Evolutionary conservation across 2,329 filamentous ascomycete species (phyloP).

Genomic region (Coniochaeta prunicola): DNA sequence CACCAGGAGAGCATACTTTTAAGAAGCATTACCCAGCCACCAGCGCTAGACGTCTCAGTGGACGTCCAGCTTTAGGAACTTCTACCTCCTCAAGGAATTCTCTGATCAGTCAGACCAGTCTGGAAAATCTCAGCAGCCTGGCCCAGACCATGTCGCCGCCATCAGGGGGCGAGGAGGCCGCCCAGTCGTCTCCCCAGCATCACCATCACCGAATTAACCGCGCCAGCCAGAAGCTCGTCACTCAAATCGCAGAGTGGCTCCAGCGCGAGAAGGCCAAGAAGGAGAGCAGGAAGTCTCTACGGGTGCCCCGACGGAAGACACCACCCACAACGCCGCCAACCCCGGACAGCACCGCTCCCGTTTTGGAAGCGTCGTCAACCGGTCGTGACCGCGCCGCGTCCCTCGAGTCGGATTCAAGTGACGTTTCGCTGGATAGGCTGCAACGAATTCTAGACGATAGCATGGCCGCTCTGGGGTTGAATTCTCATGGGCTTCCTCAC

Average conservation of each 20-base stretch:
- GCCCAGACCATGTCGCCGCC: constrained; percentile 17
- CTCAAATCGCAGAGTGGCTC: constrained; percentile 77
- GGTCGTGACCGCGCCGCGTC: constrained; percentile 38
- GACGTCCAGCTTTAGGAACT: constrained; percentile 27
- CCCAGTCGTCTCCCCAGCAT: constrained; percentile 19
- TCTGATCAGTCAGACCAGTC: constrained; percentile 26
- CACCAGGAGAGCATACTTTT: constrained; percentile 26
- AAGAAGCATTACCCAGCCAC: constrained; percentile 38
- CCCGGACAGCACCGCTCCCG: constrained; percentile 12
- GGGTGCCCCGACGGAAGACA: constrained; percentile 27
- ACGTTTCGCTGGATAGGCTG: constrained; percentile 69
- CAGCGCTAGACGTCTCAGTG: constrained; percentile 35
- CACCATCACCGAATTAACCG: constrained; percentile 26
- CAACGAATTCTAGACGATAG: constrained; percentile 72
- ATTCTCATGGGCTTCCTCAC: constrained; percentile 3
- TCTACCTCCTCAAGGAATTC: constrained; percentile 37
- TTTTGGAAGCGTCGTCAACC: constrained; percentile 2
- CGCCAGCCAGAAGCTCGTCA: constrained; percentile 50
- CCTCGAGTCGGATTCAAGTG: constrained; percentile 58
- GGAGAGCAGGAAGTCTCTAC: constrained; percentile 43
- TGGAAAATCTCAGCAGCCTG: constrained; percentile 22
- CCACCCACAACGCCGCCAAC: constrained; percentile 8
- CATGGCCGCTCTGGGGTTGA: constrained; percentile 46
- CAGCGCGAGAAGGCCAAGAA: constrained; percentile 69
- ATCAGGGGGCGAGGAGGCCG: constrained; percentile 18